Evolutionary conservation across 169 alveolate species (phyloP), one percentile per base, ranked within the genome.

Genomic region (Cryptosporidium felis): DNA sequence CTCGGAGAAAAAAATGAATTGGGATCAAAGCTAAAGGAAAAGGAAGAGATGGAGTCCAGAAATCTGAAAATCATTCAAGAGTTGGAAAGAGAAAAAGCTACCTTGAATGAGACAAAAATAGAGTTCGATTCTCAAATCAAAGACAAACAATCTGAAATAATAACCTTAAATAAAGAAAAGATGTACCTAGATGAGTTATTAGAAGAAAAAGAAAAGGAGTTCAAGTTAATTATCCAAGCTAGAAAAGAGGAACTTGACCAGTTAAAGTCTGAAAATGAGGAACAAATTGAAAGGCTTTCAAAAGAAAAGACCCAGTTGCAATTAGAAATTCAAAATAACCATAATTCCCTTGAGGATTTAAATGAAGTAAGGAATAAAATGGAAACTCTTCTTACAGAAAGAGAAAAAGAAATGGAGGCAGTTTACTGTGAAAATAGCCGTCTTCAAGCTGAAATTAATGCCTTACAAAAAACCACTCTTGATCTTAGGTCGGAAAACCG

Each of bases 201-300:
- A 8, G n/a, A 46, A 30, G 81, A 65, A 32, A 44, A 65, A 65
- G 63, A 65, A 26, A 45, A 21, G 1, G 38, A 42, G 26, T 5
- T 40, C 28, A 18, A 5, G 2, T 42, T 16, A 0, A 44, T 40
- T n/a, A n/a, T n/a, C n/a, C n/a, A 46, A 30, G 81, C 45, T 23
- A 44, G 49, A 65, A 51, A 65, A 26, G 61, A 21, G 1, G 38
- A 42, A 28, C 4, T 40, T 42, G 10, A 5, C 3, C 28, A 12
- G 0, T 21, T 40, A 28, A 40, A 9, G 10, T n/a, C 10, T 6
- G 44, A 45, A 44, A 63, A 63, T 12, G 60, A 63, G 9, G 47
- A 34, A n/a, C 12, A 26, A 0, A 56, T 56, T 28, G 34, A 38
- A 26, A 21, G 6, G 0, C 23, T 56, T 16, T 9, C 32, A 18